A percentile compares a stretch with the other conserved stretches of the same genome.
These are phyloP conservation scores for Pisolithus orientalis DNA, from an alignment of 768 basidiomycete species.

Conservation along the genomic window DNA sequence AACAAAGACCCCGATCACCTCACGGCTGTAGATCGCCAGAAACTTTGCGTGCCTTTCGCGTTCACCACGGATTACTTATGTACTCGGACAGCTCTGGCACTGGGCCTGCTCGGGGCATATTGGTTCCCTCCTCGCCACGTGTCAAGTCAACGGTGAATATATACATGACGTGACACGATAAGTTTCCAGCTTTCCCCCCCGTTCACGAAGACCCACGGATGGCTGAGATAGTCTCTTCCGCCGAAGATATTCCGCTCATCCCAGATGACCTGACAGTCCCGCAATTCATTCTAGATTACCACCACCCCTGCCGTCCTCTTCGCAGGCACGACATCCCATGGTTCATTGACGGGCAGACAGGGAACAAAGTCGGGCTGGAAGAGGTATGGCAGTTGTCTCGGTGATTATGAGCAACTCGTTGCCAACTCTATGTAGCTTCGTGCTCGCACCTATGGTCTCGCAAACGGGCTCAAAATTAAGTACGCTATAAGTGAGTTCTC, in stretches of 20 bases:
- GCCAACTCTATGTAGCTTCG: conserved; percentile 24
- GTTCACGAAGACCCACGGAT: conserved; percentile 3
- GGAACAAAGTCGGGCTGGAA: conserved; percentile 35
- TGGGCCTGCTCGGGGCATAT: too few species aligned
- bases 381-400: conserved; percentile 34
- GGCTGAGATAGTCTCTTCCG: conserved; percentile 21
- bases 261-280: conserved; percentile 61
- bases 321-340: conserved; percentile 43
- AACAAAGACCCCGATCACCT: not conserved
- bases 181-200: not conserved
- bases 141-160: too few species aligned
- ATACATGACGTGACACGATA: too few species aligned
- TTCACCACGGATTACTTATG: too few species aligned
- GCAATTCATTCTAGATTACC: conserved; percentile 55
- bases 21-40: not conserved
- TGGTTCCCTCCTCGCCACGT: too few species aligned
- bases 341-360: conserved; percentile 54
- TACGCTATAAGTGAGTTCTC: conserved; percentile 41
- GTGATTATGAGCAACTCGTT: not conserved
- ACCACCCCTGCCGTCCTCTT: conserved; percentile 37
- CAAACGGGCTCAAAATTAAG: conserved; percentile 45
- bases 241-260: conserved; percentile 31
- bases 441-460: conserved; percentile 43
- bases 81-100: too few species aligned
- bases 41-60: too few species aligned